Conservation (phyloP, 1,284 basidiomycete genomes). For the Anthracocystis panici-leucophaei region DNA sequence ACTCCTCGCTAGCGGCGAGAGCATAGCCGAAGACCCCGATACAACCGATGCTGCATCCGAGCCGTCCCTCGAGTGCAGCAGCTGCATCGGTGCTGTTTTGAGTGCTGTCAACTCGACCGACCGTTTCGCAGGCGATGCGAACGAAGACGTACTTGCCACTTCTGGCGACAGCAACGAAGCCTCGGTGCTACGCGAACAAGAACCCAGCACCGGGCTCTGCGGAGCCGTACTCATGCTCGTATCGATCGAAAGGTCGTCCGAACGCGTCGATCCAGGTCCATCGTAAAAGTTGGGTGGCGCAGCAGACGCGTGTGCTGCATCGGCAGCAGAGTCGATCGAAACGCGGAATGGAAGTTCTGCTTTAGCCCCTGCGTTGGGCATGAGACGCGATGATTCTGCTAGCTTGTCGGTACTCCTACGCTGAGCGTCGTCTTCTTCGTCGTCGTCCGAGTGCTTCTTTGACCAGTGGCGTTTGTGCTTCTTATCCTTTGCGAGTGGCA, state of each 20-base stretch:
- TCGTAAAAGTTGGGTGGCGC: conserved; percentile 47
- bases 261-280: conserved; percentile 24
- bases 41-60: conserved; percentile 40
- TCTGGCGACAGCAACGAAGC: conserved; percentile 19
- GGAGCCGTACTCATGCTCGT: conserved; percentile 15
- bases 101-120: conserved; percentile 10
- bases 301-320: conserved; percentile 52
- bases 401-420: not conserved
- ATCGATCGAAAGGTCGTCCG: conserved; percentile 27
- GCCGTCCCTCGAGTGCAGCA: conserved; percentile 26
- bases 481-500: not conserved
- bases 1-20: conserved; percentile 40
- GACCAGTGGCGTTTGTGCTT: conserved; percentile 51
- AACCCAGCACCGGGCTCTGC: conserved; percentile 14
- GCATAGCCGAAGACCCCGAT: conserved; percentile 33
- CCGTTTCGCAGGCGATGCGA: conserved; percentile 12
- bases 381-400: not conserved
- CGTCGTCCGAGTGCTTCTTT: conserved; percentile 43
- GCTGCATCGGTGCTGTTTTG: conserved; percentile 3
- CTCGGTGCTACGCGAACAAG: conserved; percentile 12
- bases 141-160: conserved; percentile 15
- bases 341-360: conserved; percentile 51
- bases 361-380: not conserved
- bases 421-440: conserved; percentile 19
- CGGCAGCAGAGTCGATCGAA: conserved; percentile 57